Evolutionary conservation across 2,329 filamentous ascomycete species (phyloP), one percentile per base, ranked within the genome.

Genomic region (Coniochaeta sp.): DNA sequence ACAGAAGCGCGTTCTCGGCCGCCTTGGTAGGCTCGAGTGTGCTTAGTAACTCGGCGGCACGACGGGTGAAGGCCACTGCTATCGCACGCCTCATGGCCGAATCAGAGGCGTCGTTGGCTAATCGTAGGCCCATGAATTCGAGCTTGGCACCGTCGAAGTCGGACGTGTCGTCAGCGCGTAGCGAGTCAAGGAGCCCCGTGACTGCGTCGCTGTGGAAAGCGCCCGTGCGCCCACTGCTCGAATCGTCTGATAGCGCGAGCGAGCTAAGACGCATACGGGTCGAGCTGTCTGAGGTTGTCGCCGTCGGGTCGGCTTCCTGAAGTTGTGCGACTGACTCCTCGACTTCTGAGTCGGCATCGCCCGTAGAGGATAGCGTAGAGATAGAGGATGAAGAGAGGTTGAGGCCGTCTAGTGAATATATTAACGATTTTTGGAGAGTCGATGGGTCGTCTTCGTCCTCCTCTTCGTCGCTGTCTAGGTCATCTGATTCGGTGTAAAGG

Each of bases 101-200:
- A 69, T 96, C 93, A 1, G 91, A 93, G 2, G 95, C 95, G 69
- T 98, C 91, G 68, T 90, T 91, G 59, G 88, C 89, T 73, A 99
- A 90, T 12, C 93, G 89, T n/a, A 98, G 81, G 55, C 91, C 90
- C 79, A 93, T 96, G 64, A 99, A 89, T 72, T 99, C 95, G 36
- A 98, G 84, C 71, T 93, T 91, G 57, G 85, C 84, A 2, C 80
- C 81, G 68, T 96, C 93, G 64, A 96, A 95, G 70, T 96, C 90
- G 12, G 86, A 84, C 16, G 85, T 83, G 14, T 87, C 85, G 24
- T 87, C 89, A 62, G 86, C 83, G 58, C 89, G 88, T 47, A 98
- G 81, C 26, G 91, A 90, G 68, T 97, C 93, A 63, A 93, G 82
- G n/a, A 98, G 83, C 62, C 91, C 93, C 64, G 87, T 81, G 3